These are phyloP conservation scores for Lentinula aciculospora DNA, from an alignment of 768 basidiomycete genomes.

Conservation along the genomic window DNA sequence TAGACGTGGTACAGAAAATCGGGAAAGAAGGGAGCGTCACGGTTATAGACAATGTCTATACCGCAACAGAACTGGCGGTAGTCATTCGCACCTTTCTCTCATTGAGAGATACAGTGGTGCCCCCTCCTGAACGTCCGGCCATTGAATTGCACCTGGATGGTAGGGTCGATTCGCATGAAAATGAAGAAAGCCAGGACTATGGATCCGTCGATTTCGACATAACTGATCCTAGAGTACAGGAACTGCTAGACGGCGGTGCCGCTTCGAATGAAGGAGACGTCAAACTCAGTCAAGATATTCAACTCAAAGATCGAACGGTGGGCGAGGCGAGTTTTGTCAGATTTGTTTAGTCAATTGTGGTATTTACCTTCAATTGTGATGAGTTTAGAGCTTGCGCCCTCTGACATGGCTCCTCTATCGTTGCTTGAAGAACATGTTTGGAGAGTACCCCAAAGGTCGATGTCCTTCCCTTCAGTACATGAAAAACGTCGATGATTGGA, in stretches of 20 bases:
- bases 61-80: slow-evolving; percentile 49
- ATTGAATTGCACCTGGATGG: slow-evolving; percentile 12
- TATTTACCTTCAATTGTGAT: neutral
- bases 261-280: neutral
- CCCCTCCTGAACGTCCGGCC: slow-evolving; percentile 30
- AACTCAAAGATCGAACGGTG: slow-evolving; percentile 15
- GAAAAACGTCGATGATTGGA: slow-evolving; percentile 46
- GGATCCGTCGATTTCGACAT: slow-evolving; percentile 53
- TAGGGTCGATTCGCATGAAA: slow-evolving; percentile 23
- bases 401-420: slow-evolving; percentile 35
- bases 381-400: neutral
- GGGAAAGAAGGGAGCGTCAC: slow-evolving; percentile 38
- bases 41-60: slow-evolving; percentile 28
- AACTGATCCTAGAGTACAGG: slow-evolving; percentile 53
- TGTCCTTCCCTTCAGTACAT: slow-evolving; percentile 11
- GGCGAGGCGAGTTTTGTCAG: slow-evolving; percentile 18
- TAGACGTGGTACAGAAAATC: slow-evolving; percentile 56
- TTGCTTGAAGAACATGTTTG: slow-evolving; percentile 31
- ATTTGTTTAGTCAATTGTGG: neutral
- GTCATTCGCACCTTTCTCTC: slow-evolving; percentile 60
- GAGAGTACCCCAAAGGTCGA: slow-evolving; percentile 10
- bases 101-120: slow-evolving; percentile 43
- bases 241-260: slow-evolving; percentile 29
- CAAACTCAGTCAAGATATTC: slow-evolving; percentile 21
- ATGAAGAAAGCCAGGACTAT: slow-evolving; percentile 78